phyloP scores from a whole-genome alignment of 23 red algal genomes.

The Cyanidioschyzon merolae region DNA sequence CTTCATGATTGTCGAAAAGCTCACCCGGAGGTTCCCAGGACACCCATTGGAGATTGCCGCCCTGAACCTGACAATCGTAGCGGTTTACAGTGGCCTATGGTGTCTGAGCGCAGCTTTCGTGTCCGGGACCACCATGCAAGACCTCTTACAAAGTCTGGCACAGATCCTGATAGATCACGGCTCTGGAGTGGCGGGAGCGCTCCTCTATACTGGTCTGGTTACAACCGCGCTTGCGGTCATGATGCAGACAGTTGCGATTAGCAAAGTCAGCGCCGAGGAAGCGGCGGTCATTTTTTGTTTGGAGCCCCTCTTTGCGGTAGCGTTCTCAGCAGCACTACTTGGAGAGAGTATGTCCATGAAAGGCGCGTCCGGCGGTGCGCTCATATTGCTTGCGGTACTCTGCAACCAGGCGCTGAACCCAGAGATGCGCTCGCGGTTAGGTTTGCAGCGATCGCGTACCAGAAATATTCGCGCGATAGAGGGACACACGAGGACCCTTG shows the following conservation, averaged over 20 bases:
- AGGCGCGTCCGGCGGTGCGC: conserved; percentile 28
- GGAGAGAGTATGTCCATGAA: conserved; percentile 47
- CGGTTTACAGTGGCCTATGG: conserved; percentile 16
- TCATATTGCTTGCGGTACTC: conserved; percentile 60
- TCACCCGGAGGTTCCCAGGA: background rate
- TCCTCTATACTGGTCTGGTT: conserved; percentile 49
- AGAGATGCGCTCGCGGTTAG: background rate
- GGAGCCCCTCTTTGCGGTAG: conserved; percentile 67
- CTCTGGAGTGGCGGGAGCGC: conserved; percentile 6
- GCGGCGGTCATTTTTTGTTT: conserved; percentile 51
- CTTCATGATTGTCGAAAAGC: conserved; percentile 23
- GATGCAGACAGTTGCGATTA: conserved; percentile 42
- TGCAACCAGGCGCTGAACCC: conserved; percentile 28
- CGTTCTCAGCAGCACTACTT: conserved; percentile 38
- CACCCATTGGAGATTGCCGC: background rate
- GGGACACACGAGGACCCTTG: too few species aligned
- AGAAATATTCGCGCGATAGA: too few species aligned
- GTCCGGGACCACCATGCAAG: too few species aligned
- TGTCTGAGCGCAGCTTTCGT: conserved; percentile 23
- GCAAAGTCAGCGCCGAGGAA: conserved; percentile 42
- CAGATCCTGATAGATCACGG: conserved; percentile 1
- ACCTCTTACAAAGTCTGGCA: background rate
- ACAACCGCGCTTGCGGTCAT: conserved; percentile 58
- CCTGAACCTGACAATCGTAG: conserved; percentile 1
- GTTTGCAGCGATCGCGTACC: background rate